phyloP scores from a whole-genome alignment of 208 protist species.

The Crithidia bombi region DNA sequence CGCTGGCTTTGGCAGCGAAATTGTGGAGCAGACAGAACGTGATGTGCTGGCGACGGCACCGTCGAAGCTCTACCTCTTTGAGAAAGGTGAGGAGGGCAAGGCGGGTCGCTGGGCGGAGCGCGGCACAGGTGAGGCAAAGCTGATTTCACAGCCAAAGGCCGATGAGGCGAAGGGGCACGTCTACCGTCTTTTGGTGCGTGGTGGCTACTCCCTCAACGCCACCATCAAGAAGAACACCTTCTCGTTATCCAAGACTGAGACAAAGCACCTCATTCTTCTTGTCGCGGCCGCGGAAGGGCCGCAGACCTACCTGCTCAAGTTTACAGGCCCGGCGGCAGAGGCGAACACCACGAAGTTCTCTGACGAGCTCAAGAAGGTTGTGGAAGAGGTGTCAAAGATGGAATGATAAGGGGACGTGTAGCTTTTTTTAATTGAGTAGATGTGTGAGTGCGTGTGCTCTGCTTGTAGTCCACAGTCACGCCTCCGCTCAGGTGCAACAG shows the following conservation, averaged over 20 bases:
- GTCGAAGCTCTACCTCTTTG: conserved; percentile 70
- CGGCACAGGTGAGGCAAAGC: conserved; percentile 69
- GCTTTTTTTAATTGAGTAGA: too few species aligned
- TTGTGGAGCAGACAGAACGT: conserved; percentile 33
- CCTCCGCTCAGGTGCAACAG: too few species aligned
- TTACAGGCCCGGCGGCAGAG: conserved; percentile 59
- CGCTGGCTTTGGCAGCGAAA: conserved; percentile 26
- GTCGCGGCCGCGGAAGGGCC: conserved; percentile 35
- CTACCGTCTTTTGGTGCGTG: conserved; percentile 81
- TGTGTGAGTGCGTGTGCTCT: too few species aligned
- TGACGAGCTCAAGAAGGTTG: conserved; percentile 47
- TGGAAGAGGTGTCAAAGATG: conserved; percentile 16
- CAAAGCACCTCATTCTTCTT: conserved; percentile 63
- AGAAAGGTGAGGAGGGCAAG: conserved; percentile 48
- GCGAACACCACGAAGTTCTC: conserved; percentile 58
- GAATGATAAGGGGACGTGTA: neutral
- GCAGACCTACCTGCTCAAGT: conserved; percentile 71
- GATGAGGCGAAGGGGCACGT: conserved; percentile 19
- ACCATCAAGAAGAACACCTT: conserved; percentile 51
- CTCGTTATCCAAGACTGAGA: conserved; percentile 47
- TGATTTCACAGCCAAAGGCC: conserved; percentile 47
- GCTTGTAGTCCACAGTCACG: too few species aligned
- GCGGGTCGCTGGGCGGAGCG: conserved; percentile 64
- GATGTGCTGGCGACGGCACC: conserved; percentile 58
- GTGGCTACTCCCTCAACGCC: conserved; percentile 82